Evolutionary conservation across 768 basidiomycete species (phyloP).

Genomic region (Strobilomyces echinocephalus): DNA sequence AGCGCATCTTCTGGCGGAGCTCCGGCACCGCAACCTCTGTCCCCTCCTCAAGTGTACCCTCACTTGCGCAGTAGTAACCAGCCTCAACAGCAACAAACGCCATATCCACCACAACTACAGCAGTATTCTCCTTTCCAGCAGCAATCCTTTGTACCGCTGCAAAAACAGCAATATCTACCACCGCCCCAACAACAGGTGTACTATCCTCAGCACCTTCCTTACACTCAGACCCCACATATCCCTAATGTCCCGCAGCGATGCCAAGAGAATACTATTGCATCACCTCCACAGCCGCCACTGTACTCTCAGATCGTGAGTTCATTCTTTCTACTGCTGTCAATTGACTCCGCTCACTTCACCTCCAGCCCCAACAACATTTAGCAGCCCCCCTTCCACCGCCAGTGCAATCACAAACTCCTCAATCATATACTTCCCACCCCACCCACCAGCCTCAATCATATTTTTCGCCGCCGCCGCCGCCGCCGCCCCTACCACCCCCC

Average conservation of each 20-base stretch:
- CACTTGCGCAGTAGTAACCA: conserved; percentile 4
- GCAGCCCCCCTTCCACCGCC: conserved; percentile 16
- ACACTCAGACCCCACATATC: conserved; percentile 10
- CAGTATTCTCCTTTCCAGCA: conserved; percentile 8
- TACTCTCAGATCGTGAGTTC: conserved; percentile 13
- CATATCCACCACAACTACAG: conserved; percentile 9
- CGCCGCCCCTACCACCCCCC: conserved; percentile 5
- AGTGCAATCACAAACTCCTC: conserved; percentile 11
- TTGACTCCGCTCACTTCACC: neutral
- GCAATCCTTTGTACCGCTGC: conserved; percentile 2
- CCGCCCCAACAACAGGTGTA: conserved; percentile 9
- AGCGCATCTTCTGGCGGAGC: conserved; percentile 9
- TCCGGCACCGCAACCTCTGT: conserved; percentile 7
- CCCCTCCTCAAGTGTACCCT: conserved; percentile 11
- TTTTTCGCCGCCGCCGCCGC: conserved; percentile 18
- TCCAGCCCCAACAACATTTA: conserved; percentile 13
- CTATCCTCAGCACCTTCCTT: conserved; percentile 12
- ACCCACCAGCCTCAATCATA: conserved; percentile 19
- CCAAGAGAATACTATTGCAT: conserved; percentile 9
- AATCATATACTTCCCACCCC: conserved; percentile 11
- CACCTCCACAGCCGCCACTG: neutral
- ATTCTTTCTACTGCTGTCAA: neutral
- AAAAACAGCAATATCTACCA: conserved; percentile 10
- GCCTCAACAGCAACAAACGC: conserved; percentile 15
- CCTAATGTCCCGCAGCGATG: conserved; percentile 15